A percentile compares a stretch with the other conserved stretches of the same genome.
phyloP scores from a whole-genome alignment of 2,329 filamentous ascomycete species.

The Xylariaceae sp. region DNA sequence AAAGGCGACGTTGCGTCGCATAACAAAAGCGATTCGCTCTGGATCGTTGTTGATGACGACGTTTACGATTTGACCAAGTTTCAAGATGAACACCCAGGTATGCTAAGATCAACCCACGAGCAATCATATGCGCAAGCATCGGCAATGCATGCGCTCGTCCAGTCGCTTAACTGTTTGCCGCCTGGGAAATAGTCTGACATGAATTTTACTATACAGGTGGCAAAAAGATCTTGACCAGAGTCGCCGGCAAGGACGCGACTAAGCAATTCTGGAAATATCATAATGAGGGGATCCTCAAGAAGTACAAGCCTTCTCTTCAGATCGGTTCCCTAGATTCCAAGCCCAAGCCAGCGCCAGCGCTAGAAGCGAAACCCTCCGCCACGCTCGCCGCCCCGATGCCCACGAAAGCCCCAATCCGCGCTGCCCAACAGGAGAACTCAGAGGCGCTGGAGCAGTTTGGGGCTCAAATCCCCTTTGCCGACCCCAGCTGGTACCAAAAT shows the following conservation, averaged over 20 bases:
- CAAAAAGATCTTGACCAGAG: constrained; percentile 61
- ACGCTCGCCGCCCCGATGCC: constrained; percentile 38
- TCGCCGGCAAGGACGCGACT: constrained; percentile 62
- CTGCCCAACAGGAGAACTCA: constrained; percentile 45
- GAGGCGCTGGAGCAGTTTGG: constrained; percentile 83
- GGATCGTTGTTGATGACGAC: constrained; percentile 88
- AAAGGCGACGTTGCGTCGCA: constrained; percentile 83
- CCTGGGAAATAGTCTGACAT: constrained; percentile 3
- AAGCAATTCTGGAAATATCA: constrained; percentile 73
- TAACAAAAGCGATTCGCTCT: constrained; percentile 81
- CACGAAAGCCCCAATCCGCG: constrained; percentile 35
- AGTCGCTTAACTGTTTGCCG: background rate
- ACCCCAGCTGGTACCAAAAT: constrained; percentile 91
- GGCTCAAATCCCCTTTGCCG: constrained; percentile 81
- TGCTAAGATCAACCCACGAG: constrained; percentile 25
- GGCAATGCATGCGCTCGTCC: background rate
- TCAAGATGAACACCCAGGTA: constrained; percentile 79
- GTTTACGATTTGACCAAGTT: constrained; percentile 93
- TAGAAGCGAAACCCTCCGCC: constrained; percentile 52
- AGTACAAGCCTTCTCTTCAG: constrained; percentile 72
- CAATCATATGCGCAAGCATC: background rate
- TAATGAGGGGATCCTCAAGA: constrained; percentile 83
- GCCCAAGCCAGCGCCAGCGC: constrained; percentile 52
- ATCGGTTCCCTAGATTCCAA: constrained; percentile 88
- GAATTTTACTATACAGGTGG: constrained; percentile 41